Conservation (phyloP, 1,284 basidiomycete genomes). For the Mixia osmundae region DNA sequence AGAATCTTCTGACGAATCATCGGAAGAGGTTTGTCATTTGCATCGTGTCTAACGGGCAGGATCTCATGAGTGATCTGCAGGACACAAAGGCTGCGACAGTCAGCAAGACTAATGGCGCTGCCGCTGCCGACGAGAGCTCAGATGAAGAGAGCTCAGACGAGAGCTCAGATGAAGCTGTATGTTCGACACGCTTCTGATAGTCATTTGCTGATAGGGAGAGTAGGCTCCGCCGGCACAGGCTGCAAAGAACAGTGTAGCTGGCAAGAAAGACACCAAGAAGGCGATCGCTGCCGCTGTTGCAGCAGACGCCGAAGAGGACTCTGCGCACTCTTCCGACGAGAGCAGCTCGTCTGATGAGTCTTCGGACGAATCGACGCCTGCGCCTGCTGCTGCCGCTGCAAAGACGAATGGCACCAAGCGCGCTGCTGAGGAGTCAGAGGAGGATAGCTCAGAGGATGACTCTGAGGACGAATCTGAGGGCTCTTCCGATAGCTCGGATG, state of each 20-base stretch:
- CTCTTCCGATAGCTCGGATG: conserved; percentile 20
- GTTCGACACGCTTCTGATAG: too few species aligned
- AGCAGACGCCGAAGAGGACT: conserved; percentile 1
- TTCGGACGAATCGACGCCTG: conserved; percentile 1
- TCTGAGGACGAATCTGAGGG: conserved; percentile 13
- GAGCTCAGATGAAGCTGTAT: background rate
- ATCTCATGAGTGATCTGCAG: too few species aligned
- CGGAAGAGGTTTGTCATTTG: too few species aligned
- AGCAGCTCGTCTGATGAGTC: too few species aligned
- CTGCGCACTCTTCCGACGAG: too few species aligned
- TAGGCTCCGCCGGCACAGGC: conserved; percentile 2
- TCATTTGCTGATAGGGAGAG: too few species aligned
- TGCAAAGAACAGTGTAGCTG: conserved; percentile 3
- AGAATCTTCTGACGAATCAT: too few species aligned
- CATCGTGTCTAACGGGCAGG: too few species aligned
- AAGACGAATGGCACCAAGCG: background rate
- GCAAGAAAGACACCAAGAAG: conserved; percentile 1
- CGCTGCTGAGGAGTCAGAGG: background rate
- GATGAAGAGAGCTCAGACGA: background rate
- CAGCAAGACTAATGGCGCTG: background rate
- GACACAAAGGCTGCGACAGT: too few species aligned
- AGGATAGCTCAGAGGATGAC: conserved; percentile 8
- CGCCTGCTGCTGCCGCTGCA: too few species aligned
- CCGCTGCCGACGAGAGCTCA: background rate
- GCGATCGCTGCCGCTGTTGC: conserved; percentile 2